Evolutionary conservation across 306 rosid genomes (phyloP), one percentile per base, ranked within the genome.

Genomic region (Styphnolobium japonicum): DNA sequence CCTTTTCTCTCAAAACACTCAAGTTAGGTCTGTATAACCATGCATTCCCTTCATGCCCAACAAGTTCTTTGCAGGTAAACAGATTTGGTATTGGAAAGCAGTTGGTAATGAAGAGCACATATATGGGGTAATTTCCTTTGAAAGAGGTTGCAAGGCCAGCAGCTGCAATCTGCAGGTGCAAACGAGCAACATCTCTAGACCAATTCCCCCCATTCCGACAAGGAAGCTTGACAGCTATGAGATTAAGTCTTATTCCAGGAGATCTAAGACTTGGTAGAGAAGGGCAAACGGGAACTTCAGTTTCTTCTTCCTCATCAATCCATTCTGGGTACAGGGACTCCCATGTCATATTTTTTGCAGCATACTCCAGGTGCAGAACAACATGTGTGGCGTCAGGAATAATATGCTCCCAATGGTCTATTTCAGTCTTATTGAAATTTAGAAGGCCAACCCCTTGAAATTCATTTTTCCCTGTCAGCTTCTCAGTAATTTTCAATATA

Each of bases 291-390:
- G 98, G 98, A 46, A 92, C 90, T 48, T 82, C 92, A 9, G 90
- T 81, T 75, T 90, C 98, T 43, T 95, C 98, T 86, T 91, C 97
- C 79, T 95, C 98, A 9, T 95, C 98, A 61, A 95, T 95, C 98
- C 98, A 95, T 89, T 95, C 98, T 0, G 97, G 98, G 68, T 88
- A 95, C 15, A 95, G 64, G 25, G 96, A 88, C 12, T 88, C 92
- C 98, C 98, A 95, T 16, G 97, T 92, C 61, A 91, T 81, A 52
- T 90, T 88, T 43, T 52, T 73, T 36, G 86, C 91, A 21, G 89
- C 97, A 76, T 87, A 62, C 61, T 91, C 89, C 43, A 95, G 34
- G 18, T 78, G 82, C 55, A 92, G 71, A 61, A 79, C 92, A 51
- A 73, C 80, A 57, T 89, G 85, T 36, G 84, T 36, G 18, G 89